These are phyloP conservation scores for Pezicula neosporulosa DNA, from an alignment of 2,329 filamentous ascomycete genomes.

Conservation along the genomic window DNA sequence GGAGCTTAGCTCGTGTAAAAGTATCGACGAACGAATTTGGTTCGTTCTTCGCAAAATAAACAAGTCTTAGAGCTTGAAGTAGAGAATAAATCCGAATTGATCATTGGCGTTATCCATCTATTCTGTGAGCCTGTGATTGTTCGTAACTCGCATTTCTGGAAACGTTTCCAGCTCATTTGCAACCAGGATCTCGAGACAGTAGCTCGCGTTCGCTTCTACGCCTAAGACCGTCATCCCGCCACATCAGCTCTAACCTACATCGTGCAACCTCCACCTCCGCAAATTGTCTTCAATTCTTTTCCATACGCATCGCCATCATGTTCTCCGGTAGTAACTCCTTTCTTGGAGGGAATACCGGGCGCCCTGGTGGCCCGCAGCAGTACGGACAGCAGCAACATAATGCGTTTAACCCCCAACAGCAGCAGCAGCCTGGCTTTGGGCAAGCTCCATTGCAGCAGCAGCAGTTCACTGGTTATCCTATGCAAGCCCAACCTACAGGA, in stretches of 20 bases:
- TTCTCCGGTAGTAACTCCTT: constrained; percentile 88
- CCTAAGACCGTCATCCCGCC: too few relatives aligned
- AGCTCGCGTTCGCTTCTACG: too few relatives aligned
- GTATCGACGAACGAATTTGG: too few relatives aligned
- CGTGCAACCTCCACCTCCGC: constrained; percentile 5
- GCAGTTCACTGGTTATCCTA: constrained; percentile 26
- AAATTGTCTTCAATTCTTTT: constrained; percentile 8
- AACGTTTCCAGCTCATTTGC: too few relatives aligned
- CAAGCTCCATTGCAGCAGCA: constrained; percentile 30
- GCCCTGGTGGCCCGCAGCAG: constrained; percentile 65
- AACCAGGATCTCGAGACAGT: too few relatives aligned
- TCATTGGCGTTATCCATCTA: too few relatives aligned
- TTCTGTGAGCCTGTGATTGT: too few relatives aligned
- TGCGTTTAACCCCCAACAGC: constrained; percentile 28
- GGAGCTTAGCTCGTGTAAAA: too few relatives aligned
- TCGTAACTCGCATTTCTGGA: too few relatives aligned
- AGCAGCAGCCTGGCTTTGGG: constrained; percentile 32
- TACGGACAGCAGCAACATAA: constrained; percentile 35
- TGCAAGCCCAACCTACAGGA: constrained; percentile 25
- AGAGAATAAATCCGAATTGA: too few relatives aligned
- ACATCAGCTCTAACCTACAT: background rate
- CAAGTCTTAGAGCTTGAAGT: too few relatives aligned
- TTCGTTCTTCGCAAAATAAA: too few relatives aligned
- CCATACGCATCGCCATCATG: constrained; percentile 50
- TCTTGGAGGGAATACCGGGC: constrained; percentile 73